These are phyloP conservation scores for Euphorbia tirucalli DNA, from an alignment of 345 rosid species.

Conservation along the genomic window DNA sequence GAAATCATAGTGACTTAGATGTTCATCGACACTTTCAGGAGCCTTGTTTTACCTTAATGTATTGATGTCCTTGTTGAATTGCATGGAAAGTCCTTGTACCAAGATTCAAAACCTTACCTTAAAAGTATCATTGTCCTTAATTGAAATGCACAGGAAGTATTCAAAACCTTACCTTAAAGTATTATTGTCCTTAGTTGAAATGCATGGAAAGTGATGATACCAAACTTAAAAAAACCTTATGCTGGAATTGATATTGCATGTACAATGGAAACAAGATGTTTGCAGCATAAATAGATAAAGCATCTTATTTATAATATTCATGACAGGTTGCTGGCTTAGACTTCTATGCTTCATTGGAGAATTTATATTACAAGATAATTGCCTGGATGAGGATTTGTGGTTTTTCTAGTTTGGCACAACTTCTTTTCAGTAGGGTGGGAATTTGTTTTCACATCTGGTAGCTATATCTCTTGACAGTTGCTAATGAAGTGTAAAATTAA, in stretches of 20 bases:
- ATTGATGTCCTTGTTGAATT: too few relatives aligned
- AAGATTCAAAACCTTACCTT: too few relatives aligned
- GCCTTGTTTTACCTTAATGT: slow-evolving; percentile 4
- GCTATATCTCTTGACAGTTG: neutral
- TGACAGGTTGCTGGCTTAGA: too few relatives aligned
- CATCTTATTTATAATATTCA: neutral
- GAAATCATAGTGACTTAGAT: too few relatives aligned
- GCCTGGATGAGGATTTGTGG: neutral
- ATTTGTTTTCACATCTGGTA: neutral
- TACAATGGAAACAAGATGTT: too few relatives aligned
- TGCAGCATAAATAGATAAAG: too few relatives aligned
- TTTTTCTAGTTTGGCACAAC: neutral
- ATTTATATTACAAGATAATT: neutral
- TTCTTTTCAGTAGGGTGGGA: neutral
- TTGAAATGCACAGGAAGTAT: neutral
- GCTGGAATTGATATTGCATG: neutral
- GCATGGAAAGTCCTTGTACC: too few relatives aligned
- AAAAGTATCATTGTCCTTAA: neutral
- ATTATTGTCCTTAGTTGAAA: neutral
- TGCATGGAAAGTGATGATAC: neutral
- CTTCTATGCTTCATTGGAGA: neutral
- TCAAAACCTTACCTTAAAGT: neutral
- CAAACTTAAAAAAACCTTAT: neutral
- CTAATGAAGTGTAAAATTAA: neutral
- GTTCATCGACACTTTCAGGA: neutral